A percentile compares a stretch with the other conserved stretches of the same genome.
phyloP scores from a whole-genome alignment of 352 stramenopile species.

The Phytophthora tentaculata region DNA sequence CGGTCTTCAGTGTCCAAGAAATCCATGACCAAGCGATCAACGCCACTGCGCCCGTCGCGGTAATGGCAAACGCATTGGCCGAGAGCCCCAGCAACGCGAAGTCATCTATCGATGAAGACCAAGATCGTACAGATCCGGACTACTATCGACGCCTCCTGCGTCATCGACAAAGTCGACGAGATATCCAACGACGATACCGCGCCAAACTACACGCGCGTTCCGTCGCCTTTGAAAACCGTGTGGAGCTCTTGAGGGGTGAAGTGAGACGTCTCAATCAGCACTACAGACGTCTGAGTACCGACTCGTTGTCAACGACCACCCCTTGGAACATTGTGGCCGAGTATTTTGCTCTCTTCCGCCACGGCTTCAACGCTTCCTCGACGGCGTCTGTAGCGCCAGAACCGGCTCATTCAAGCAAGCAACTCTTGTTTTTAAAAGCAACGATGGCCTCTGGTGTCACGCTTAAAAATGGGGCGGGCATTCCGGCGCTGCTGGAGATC shows the following conservation, averaged over 20 bases:
- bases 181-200: background rate
- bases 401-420: background rate
- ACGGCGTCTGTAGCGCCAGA: background rate
- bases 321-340: background rate
- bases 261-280: background rate
- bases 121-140: background rate
- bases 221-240: background rate
- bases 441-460: background rate
- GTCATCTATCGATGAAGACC: background rate
- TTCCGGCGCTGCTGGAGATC: background rate
- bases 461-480: background rate
- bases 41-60: background rate
- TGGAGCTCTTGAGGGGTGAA: background rate
- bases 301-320: background rate
- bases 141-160: background rate
- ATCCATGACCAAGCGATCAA: background rate
- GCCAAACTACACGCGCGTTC: background rate
- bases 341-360: background rate
- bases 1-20: background rate
- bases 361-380: background rate
- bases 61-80: background rate
- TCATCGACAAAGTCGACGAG: background rate
- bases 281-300: background rate
- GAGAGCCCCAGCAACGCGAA: background rate
- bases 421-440: background rate